Evolutionary conservation across 2,329 filamentous ascomycete genomes (phyloP), one percentile per base, ranked within the genome.

Genomic region (Calonectria honghensis): DNA sequence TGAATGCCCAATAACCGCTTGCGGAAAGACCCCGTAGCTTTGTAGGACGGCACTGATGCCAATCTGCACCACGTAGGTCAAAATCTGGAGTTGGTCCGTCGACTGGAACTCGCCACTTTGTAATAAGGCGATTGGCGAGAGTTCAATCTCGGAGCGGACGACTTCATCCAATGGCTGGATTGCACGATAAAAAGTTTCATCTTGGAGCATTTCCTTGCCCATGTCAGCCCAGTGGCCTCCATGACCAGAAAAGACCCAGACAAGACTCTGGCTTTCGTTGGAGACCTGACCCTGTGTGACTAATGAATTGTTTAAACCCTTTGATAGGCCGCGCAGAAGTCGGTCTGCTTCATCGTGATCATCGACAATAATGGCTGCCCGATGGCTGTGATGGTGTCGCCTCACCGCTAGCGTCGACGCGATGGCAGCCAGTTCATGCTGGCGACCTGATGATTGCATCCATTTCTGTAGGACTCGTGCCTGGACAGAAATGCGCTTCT

Each of bases 231-330:
- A 63, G 13, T 63, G 57, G 6, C 35, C 57, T 4, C 57, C 57
- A 3, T 63, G 57, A 7, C 57, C 57, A 13, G 57, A 63, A 41
- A 63, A 63, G 57, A 63, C 57, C 57, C 57, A 63, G 37, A 63
- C 57, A 16, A 63, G 24, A 5, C 37, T 27, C 14, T 24, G 35
- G 35, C 31, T 63, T 27, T 2, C 32, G 11, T 41, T 29, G 6
- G n/a, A 18, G 7, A 41, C 37, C 14, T 63, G 35, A 24, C 57
- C 5, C 24, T 63, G 57, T 13, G 57, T 41, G 6, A 29, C 24
- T 14, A 24, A 41, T 7, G 57, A 27, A 13, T 31, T 39, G 37
- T 29, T 29, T 2, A 29, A 41, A 20, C 35, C 35, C 13, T 29
- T 39, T 1, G 57, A 24, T 13, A 63, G 57, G 2, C 20, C 35